phyloP scores from a whole-genome alignment of 257 asterid species.

The Nicotiana attenuata region DNA sequence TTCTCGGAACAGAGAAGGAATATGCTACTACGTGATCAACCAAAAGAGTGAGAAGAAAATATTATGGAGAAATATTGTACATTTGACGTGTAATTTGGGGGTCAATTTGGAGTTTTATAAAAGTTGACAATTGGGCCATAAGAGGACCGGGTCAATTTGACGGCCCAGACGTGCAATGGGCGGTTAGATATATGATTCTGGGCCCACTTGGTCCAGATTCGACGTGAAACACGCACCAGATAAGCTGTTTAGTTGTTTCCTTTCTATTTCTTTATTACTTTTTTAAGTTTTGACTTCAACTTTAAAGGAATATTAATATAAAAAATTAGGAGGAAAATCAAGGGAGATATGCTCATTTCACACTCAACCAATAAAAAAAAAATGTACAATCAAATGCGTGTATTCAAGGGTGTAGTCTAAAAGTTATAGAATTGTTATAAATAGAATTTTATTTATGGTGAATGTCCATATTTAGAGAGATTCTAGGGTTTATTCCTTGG shows the following conservation, averaged over 20 bases:
- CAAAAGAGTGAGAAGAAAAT: neutral
- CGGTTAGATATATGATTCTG: neutral
- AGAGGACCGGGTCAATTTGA: neutral
- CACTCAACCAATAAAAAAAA: no score
- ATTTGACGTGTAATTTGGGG: neutral
- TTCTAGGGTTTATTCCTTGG: no score
- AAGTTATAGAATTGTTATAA: no score
- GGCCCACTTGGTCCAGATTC: neutral
- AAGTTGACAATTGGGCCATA: neutral
- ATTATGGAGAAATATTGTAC: neutral
- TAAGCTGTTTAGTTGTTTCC: neutral
- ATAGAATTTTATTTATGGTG: no score
- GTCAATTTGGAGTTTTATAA: neutral
- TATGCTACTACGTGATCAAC: neutral
- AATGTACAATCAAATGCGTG: no score
- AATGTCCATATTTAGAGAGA: no score
- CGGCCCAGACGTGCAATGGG: conserved; percentile 9
- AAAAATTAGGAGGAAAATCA: neutral
- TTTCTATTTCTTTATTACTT: neutral
- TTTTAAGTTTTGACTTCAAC: neutral
- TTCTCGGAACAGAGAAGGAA: neutral
- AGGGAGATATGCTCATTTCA: neutral
- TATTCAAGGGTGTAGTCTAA: no score
- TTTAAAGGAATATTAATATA: neutral
- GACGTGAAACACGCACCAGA: neutral